Base-by-base conservation (phyloP, 2,329 filamentous ascomycete species). In the Helotiales sp. region DNA sequence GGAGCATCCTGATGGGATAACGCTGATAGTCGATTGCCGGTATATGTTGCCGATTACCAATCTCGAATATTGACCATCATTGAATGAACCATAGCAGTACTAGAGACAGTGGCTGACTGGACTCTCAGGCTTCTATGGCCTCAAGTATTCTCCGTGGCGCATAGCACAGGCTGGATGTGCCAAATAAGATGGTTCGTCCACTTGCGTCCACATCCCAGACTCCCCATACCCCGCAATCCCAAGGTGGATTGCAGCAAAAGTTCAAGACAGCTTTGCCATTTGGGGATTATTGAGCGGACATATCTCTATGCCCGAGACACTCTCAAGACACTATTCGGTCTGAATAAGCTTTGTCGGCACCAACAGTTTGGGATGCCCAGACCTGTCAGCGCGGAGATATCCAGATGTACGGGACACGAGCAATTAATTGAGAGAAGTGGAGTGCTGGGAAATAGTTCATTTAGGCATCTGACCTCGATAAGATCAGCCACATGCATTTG, bases 401-500 rank as follows among this genome's bases (percentile, higher is more conserved):
- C 15, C 36, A 40, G 36, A 40, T 40, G 15, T 17, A 40, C 7
- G 7, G 36, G 15, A 19, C 4, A 17, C 5, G 15, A 15, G 9
- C 15, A 13, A 19, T 9, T 19, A 40, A 4, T 40, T 15, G 19
- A 19, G n/a, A 40, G 9, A 40, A 7, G 2, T 19, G 3, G 36
- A 40, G 15, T 10, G 36, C 17, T 40, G 3, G 36, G n/a, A 34
- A 15, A 40, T 40, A 19, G 36, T 40, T 15, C 22, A 40, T 40
- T 40, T 2, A 17, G 17, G n/a, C 17, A 40, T 40, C 5, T 40
- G 15, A 10, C 36, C 36, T 40, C 36, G 5, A 40, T 22, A 19
- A 5, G 4, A 4, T 40, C 15, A 40, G 36, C 54, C 48, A 33
- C 61, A 63, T 48, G 61, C 54, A 44, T 63, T 63, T n/a, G 59